Conservation (phyloP, 768 basidiomycete genomes). For the Rhodotorula sphaerocarpa region DNA sequence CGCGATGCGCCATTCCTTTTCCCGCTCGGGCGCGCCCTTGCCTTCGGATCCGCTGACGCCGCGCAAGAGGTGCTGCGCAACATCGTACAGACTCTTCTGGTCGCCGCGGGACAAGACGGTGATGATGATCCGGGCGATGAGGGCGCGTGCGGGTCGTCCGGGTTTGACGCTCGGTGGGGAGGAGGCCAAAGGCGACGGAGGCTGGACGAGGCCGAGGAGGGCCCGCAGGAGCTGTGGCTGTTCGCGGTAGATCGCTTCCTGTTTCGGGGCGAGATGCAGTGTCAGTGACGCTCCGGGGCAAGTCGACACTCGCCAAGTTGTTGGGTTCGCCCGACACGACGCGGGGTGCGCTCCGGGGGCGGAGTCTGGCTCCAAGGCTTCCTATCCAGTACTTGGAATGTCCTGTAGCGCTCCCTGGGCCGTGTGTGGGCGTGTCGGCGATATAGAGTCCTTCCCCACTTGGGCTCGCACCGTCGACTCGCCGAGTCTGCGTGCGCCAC, state of each 20-base stretch:
- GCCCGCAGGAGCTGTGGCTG: conserved; percentile 59
- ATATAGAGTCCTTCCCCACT: background rate
- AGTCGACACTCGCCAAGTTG: too few species aligned
- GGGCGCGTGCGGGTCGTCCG: conserved; percentile 73
- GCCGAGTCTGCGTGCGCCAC: background rate
- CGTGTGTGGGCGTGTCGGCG: too few species aligned
- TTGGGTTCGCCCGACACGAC: too few species aligned
- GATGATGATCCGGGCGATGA: conserved; percentile 68
- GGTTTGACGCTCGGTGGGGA: conserved; percentile 65
- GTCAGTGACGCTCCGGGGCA: conserved; percentile 25
- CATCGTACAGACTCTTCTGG: conserved; percentile 76
- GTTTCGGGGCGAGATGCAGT: background rate
- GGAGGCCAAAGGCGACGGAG: conserved; percentile 45
- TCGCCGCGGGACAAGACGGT: conserved; percentile 70
- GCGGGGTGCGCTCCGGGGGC: too few species aligned
- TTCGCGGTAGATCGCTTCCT: conserved; percentile 61
- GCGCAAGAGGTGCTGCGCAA: conserved; percentile 66
- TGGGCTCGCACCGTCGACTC: background rate
- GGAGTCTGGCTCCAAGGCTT: too few species aligned
- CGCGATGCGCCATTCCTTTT: conserved; percentile 60
- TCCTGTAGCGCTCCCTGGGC: too few species aligned
- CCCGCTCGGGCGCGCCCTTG: conserved; percentile 49
- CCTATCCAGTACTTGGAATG: too few species aligned
- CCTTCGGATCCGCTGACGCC: conserved; percentile 55
- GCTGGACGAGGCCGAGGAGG: conserved; percentile 61